phyloP scores from a whole-genome alignment of 495 filamentous ascomycete genomes.

The Neurospora pannonica region DNA sequence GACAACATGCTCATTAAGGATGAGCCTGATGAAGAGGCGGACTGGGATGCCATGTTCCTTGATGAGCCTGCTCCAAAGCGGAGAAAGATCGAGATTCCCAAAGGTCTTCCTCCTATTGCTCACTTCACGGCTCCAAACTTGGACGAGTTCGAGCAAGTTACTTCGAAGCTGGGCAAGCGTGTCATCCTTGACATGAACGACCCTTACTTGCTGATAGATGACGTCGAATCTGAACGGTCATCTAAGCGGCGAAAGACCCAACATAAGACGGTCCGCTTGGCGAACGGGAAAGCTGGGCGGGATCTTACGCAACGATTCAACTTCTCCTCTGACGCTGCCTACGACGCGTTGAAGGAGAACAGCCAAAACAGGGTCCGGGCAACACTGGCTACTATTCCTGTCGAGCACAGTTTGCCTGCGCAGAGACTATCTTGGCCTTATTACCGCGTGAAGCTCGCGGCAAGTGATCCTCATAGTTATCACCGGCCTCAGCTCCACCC shows the following conservation, averaged over 20 bases:
- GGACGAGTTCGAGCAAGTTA: constrained; percentile 48
- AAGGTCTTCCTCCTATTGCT: constrained; percentile 33
- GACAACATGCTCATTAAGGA: constrained; percentile 20
- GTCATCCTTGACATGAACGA: constrained; percentile 86
- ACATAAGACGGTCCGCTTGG: constrained; percentile 44
- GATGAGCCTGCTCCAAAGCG: constrained; percentile 31
- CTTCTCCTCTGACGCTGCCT: constrained; percentile 90
- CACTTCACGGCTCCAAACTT: constrained; percentile 34
- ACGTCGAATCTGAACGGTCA: constrained; percentile 41
- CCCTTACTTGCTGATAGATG: constrained; percentile 64
- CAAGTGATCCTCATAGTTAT: constrained; percentile 76
- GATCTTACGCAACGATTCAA: constrained; percentile 77
- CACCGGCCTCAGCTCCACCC: constrained; percentile 68
- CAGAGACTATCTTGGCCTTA: constrained; percentile 86
- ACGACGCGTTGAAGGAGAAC: constrained; percentile 92
- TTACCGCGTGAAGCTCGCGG: constrained; percentile 76
- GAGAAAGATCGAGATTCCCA: constrained; percentile 22
- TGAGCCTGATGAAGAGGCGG: constrained; percentile 42
- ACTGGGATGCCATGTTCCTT: constrained; percentile 43
- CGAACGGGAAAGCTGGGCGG: constrained; percentile 44
- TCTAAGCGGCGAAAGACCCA: constrained; percentile 35
- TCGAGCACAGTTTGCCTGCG: constrained; percentile 89
- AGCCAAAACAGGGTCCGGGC: constrained; percentile 91
- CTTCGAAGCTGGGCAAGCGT: constrained; percentile 58
- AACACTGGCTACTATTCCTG: constrained; percentile 69